Base-by-base conservation (phyloP, 1,284 basidiomycete species). In the Malassezia vespertilionis region DNA sequence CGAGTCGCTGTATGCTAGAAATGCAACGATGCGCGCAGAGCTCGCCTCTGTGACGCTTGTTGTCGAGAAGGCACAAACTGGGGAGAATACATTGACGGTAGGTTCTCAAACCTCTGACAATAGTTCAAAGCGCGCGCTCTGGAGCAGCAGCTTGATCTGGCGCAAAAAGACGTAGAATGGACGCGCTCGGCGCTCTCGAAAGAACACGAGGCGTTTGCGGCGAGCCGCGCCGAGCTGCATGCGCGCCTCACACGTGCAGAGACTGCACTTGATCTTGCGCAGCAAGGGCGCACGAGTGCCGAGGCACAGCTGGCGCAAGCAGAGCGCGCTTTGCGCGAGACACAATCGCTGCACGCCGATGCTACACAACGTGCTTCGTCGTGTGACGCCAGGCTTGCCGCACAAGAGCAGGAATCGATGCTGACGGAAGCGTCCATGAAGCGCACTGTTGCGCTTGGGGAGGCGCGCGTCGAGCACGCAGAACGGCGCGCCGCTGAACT, bases 81-180 rank as follows among this genome's bases (percentile, higher is more conserved):
- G 51, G 15, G 66, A 63, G 30, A 57, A 60, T 47, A 55, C 56
- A 5, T 53, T 52, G 34, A 62, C 54, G 45, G 57, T 59, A 34
- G 27, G 57, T 46, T 12, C 11, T 1, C 12, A 11, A 18, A 14
- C 12, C 24, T 12, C 10, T 10, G 4, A 37, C n/a, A 21, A 8
- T 59, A 86, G 82, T 87, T 84, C 76, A 84, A 82, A 71, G 61
- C 84, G 48, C 83, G 86, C 46, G 79, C 84, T 0, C 75, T 84
- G 3, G 76, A 79, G 4, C 84, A 88, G 72, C 83, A 88, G 73
- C 74, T 87, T 5, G 71, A 80, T 47, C 78, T 88, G 1, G 75
- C 82, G 4, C 79, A 80, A 69, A 76, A 79, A 2, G 84, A 88
- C 65, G 75, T 76, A 14, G 79, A 82, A 50, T 83, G 84, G 49